Evolutionary conservation across 139 green algal species (phyloP).

Genomic region (Volvox africanus): DNA sequence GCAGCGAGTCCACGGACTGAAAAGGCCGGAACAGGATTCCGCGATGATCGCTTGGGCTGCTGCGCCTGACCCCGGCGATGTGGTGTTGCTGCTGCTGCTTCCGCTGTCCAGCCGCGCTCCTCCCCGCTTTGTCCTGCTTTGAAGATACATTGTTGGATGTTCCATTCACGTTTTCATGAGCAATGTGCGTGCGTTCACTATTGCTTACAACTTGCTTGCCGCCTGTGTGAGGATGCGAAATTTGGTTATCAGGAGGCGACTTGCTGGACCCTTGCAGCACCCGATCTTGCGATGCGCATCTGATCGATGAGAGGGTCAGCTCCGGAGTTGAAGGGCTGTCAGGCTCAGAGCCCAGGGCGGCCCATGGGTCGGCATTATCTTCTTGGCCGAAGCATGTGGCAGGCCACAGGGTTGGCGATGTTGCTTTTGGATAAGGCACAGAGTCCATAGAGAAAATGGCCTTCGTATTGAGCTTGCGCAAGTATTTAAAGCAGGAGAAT

Average conservation of each 20-base stretch:
- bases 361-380: neutral
- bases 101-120: neutral
- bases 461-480: no score
- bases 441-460: constrained; percentile 11
- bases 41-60: neutral
- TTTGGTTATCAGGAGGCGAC: no score
- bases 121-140: no score
- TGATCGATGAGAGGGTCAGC: neutral
- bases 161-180: no score
- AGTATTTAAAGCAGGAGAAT: no score
- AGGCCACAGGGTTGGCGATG: constrained; percentile 28
- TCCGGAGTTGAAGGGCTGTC: neutral
- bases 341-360: neutral
- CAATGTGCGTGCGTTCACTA: neutral
- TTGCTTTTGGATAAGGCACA: neutral
- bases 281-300: no score
- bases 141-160: no score
- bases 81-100: neutral
- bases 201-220: neutral
- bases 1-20: constrained; percentile 1
- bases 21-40: neutral
- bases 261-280: neutral
- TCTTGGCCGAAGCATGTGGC: neutral
- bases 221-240: no score
- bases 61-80: neutral